phyloP scores from a whole-genome alignment of 768 basidiomycete species.

The Agaricus blazei region DNA sequence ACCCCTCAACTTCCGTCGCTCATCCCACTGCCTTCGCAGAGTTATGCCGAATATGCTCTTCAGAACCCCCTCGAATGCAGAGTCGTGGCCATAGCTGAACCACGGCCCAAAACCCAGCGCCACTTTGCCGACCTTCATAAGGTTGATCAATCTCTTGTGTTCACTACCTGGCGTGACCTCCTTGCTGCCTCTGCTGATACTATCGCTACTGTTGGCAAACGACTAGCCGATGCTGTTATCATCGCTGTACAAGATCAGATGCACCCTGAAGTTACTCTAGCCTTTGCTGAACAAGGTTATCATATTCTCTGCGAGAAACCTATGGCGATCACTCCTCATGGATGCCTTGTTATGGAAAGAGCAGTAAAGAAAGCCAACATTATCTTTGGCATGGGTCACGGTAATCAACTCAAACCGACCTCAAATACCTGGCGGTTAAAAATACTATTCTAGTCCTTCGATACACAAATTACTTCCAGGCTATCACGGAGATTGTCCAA shows the following conservation, averaged over 20 bases:
- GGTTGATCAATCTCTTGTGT: slow-evolving; percentile 66
- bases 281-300: slow-evolving; percentile 78
- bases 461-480: slow-evolving; percentile 79
- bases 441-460: slow-evolving; percentile 55
- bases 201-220: slow-evolving; percentile 56
- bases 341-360: slow-evolving; percentile 71
- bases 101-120: slow-evolving; percentile 59
- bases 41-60: slow-evolving; percentile 61
- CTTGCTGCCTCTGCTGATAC: slow-evolving; percentile 62
- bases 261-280: slow-evolving; percentile 69
- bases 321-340: slow-evolving; percentile 72
- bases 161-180: slow-evolving; percentile 68
- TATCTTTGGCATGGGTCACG: slow-evolving; percentile 87
- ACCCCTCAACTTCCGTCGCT: background rate
- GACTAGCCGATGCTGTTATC: slow-evolving; percentile 78
- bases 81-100: slow-evolving; percentile 84
- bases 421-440: background rate
- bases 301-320: slow-evolving; percentile 93
- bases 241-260: slow-evolving; percentile 78
- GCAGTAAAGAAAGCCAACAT: slow-evolving; percentile 63
- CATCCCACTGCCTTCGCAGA: slow-evolving; percentile 27
- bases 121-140: slow-evolving; percentile 51
- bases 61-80: slow-evolving; percentile 58
- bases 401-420: slow-evolving; percentile 31
- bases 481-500: slow-evolving; percentile 62